Percentiles rank a stretch among this genome's conserved stretches.
phyloP scores from a whole-genome alignment of 2,329 filamentous ascomycete genomes.

The Mariannaea elegans region DNA sequence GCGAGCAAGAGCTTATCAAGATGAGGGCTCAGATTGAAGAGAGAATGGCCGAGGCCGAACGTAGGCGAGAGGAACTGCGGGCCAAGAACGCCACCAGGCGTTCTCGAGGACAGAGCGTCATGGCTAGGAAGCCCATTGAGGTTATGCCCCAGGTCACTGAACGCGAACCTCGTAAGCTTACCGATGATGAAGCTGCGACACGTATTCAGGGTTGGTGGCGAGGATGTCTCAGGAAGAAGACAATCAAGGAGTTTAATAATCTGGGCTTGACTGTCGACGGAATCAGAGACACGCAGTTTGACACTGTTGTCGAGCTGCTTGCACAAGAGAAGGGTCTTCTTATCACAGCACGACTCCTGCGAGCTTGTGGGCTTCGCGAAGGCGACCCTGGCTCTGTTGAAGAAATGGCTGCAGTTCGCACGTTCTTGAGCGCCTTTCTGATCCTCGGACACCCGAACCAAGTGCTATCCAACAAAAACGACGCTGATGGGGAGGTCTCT shows the following conservation, averaged over 20 bases:
- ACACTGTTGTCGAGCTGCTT: conserved; percentile 75
- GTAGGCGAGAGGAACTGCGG: conserved; percentile 71
- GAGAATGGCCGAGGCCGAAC: conserved; percentile 79
- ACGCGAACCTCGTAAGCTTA: conserved; percentile 55
- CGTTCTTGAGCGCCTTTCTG: conserved; percentile 81
- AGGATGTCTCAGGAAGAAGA: conserved; percentile 62
- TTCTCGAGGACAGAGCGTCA: conserved; percentile 62
- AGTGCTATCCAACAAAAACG: conserved; percentile 79
- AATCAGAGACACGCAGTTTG: conserved; percentile 76
- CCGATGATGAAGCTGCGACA: conserved; percentile 68
- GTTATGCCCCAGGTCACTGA: conserved; percentile 60
- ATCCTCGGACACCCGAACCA: conserved; percentile 82
- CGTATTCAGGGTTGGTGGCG: conserved; percentile 79
- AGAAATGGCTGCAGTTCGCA: conserved; percentile 76
- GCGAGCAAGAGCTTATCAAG: conserved; percentile 76
- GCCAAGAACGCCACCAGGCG: conserved; percentile 62
- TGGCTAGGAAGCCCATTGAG: conserved; percentile 59
- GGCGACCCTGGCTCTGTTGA: conserved; percentile 69
- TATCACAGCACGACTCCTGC: conserved; percentile 72
- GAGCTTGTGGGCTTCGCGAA: conserved; percentile 75
- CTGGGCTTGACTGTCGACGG: conserved; percentile 76
- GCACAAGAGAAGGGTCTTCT: conserved; percentile 72
- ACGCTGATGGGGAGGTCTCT: conserved; percentile 65
- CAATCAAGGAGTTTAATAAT: conserved; percentile 71
- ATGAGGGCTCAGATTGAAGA: conserved; percentile 81